A percentile compares a stretch with the other conserved stretches of the same genome.
These are phyloP conservation scores for Bondarzewia mesenterica DNA, from an alignment of 1,284 basidiomycete genomes.

Conservation along the genomic window DNA sequence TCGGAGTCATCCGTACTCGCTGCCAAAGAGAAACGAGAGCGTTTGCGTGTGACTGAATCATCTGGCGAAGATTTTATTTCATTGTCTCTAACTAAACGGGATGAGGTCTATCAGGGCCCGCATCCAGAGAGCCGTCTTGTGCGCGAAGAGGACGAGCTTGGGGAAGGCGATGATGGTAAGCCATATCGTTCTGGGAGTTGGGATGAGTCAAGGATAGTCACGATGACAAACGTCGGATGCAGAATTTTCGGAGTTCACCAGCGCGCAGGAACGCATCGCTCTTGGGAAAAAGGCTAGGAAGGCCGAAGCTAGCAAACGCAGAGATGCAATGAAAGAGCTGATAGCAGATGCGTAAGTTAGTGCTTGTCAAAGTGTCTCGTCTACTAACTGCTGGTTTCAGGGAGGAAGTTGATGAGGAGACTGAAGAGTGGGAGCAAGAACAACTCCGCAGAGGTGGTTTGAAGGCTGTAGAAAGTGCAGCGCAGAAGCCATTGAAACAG, in stretches of 20 bases:
- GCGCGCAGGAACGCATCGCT: slow-evolving; percentile 79
- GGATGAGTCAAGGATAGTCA: slow-evolving; percentile 7
- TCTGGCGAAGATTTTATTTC: slow-evolving; percentile 77
- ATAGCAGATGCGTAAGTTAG: slow-evolving; percentile 75
- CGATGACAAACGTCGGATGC: slow-evolving; percentile 7
- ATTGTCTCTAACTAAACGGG: slow-evolving; percentile 55
- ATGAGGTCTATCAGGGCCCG: slow-evolving; percentile 57
- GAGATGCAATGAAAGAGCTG: slow-evolving; percentile 77
- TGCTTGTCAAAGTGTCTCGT: slow-evolving; percentile 10
- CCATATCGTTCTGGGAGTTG: slow-evolving; percentile 3
- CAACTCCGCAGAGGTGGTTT: slow-evolving; percentile 74
- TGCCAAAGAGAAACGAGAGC: slow-evolving; percentile 76
- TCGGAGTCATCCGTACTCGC: slow-evolving; percentile 69
- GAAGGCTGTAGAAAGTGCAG: slow-evolving; percentile 25
- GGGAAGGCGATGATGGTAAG: slow-evolving; percentile 88
- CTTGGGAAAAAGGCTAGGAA: slow-evolving; percentile 82
- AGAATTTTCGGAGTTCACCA: slow-evolving; percentile 90
- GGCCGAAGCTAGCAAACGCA: slow-evolving; percentile 61
- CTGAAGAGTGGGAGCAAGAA: slow-evolving; percentile 83
- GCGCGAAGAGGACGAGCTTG: slow-evolving; percentile 88
- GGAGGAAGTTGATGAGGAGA: slow-evolving; percentile 84
- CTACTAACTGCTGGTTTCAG: slow-evolving; percentile 27
- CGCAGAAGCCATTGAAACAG: slow-evolving; percentile 31
- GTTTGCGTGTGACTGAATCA: slow-evolving; percentile 27
- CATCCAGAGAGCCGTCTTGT: slow-evolving; percentile 85